phyloP scores from a whole-genome alignment of 225 moss, liverwort and hornwort species.

The Bryoerythrophyllum caledonicum region DNA sequence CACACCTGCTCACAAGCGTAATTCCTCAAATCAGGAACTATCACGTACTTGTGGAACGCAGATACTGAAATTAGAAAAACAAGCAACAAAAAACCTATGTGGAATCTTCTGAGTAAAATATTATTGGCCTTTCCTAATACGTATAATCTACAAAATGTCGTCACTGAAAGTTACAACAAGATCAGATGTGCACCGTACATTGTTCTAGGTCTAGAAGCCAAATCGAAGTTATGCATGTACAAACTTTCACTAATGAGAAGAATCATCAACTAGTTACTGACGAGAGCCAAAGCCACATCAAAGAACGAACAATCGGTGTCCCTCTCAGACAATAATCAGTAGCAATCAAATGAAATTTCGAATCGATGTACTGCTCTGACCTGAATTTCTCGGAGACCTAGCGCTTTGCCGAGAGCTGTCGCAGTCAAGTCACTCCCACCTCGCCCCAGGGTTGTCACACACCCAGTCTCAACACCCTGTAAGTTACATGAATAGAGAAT shows the following conservation, averaged over 20 bases:
- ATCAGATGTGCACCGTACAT: not conserved
- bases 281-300: not conserved
- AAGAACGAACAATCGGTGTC: slow-evolving; percentile 2
- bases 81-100: not conserved
- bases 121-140: too few species aligned
- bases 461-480: slow-evolving; percentile 67
- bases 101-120: too few species aligned
- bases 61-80: not conserved
- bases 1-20: slow-evolving; percentile 62
- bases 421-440: slow-evolving; percentile 98
- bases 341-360: slow-evolving; percentile 9
- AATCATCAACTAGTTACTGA: not conserved
- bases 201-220: not conserved
- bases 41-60: not conserved
- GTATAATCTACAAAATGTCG: not conserved
- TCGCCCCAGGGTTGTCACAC: slow-evolving; percentile 86
- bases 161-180: not conserved
- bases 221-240: not conserved
- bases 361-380: slow-evolving; percentile 28
- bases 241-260: not conserved
- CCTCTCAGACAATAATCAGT: not conserved
- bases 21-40: not conserved
- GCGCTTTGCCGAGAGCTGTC: slow-evolving; percentile 90
- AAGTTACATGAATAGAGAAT: not conserved
- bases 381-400: slow-evolving; percentile 90